Percentiles rank a stretch among this genome's conserved stretches.
Evolutionary conservation across 768 basidiomycete species (phyloP).

Genomic region (Kwoniella heveanensis): DNA sequence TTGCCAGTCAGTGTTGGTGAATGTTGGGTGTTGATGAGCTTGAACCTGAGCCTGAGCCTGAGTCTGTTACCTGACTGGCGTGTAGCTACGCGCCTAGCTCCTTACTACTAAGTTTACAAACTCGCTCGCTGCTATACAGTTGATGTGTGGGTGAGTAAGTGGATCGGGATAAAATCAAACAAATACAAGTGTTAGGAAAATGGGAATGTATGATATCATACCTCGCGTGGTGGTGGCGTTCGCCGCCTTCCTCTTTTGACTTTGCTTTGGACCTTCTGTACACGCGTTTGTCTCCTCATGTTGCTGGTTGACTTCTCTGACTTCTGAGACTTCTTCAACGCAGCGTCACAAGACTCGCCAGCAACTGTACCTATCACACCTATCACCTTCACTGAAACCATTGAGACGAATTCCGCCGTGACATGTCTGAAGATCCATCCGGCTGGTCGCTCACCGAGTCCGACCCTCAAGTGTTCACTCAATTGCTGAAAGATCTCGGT

Average conservation of each 20-base stretch:
- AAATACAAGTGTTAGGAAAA: constrained; percentile 16
- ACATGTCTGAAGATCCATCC: constrained; percentile 48
- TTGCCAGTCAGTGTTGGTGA: constrained; percentile 1
- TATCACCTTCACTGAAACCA: too few species aligned
- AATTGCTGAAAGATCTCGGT: constrained; percentile 49
- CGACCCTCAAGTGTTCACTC: constrained; percentile 54
- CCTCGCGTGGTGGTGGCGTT: too few species aligned
- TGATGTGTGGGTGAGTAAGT: not conserved
- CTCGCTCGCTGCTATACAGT: not conserved
- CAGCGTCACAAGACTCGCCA: too few species aligned
- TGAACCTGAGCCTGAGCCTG: constrained; percentile 1
- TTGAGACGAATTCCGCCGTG: too few species aligned
- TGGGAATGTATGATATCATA: constrained; percentile 3
- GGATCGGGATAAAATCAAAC: constrained; percentile 10
- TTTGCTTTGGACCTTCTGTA: not conserved
- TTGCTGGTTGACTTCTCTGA: not conserved
- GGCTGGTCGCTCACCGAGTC: constrained; percentile 56
- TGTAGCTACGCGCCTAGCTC: too few species aligned
- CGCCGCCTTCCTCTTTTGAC: too few species aligned
- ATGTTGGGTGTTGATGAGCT: not conserved
- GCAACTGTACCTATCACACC: too few species aligned
- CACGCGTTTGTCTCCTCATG: not conserved
- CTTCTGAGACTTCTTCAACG: not conserved
- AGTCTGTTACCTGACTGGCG: not conserved
- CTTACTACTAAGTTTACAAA: not conserved